Evolutionary conservation across 2,329 filamentous ascomycete genomes (phyloP).

Genomic region (Aspergillus pseudonomiae): DNA sequence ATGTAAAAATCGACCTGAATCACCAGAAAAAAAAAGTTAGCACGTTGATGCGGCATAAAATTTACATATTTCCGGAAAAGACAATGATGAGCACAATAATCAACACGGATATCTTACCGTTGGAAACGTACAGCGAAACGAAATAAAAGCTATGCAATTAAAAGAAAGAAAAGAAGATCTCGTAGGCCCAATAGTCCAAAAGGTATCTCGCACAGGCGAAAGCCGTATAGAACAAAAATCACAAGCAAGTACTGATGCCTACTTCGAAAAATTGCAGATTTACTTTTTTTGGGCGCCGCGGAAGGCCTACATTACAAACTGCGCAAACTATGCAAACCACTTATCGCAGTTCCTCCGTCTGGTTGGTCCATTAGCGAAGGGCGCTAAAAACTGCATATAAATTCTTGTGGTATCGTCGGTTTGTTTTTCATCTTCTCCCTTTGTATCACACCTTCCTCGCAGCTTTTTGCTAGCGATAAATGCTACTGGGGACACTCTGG

Average conservation of each 20-base stretch:
- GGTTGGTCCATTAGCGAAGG: conserved; percentile 27
- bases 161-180: not conserved
- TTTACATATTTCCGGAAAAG: conserved; percentile 16
- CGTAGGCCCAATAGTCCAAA: not conserved
- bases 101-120: conserved; percentile 8
- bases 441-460: not conserved
- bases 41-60: conserved; percentile 4
- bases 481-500: too few relatives aligned
- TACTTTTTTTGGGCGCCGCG: conserved; percentile 21
- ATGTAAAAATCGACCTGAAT: conserved; percentile 1
- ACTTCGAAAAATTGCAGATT: conserved; percentile 19
- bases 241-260: conserved; percentile 4
- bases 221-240: not conserved
- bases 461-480: not conserved
- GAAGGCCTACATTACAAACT: conserved; percentile 18
- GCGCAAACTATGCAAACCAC: conserved; percentile 15
- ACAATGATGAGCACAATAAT: conserved; percentile 2
- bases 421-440: conserved; percentile 45
- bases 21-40: conserved; percentile 4
- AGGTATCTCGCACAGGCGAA: not conserved
- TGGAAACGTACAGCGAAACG: not conserved
- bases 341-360: not conserved
- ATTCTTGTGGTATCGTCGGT: conserved; percentile 54
- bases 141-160: not conserved
- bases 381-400: conserved; percentile 5